Conservation (phyloP, 164 flowering plant species). For the Hamamelis virginiana region DNA sequence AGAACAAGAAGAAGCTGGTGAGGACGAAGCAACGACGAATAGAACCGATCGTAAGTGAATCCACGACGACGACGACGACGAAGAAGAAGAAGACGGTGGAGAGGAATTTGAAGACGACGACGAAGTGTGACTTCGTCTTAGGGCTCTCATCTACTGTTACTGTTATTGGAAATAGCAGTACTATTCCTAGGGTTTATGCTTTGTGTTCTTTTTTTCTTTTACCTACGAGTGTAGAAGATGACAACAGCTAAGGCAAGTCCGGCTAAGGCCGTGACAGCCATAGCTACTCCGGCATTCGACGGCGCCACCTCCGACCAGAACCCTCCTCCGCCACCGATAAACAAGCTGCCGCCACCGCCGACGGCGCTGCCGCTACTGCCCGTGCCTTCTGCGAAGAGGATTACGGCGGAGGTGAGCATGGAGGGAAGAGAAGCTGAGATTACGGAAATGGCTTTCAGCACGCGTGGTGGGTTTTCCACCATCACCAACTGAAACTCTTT, state of each 20-base stretch:
- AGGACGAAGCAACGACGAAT: slow-evolving; percentile 66
- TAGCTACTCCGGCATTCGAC: slow-evolving; percentile 24
- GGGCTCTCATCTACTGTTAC: slow-evolving; percentile 66
- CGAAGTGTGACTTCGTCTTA: slow-evolving; percentile 64
- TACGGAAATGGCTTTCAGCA: slow-evolving; percentile 5
- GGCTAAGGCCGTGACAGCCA: slow-evolving; percentile 68
- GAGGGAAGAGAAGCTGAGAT: neutral
- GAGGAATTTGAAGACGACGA: slow-evolving; percentile 37
- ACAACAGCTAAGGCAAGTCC: slow-evolving; percentile 58
- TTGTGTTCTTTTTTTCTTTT: slow-evolving; percentile 15
- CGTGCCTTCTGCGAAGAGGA: neutral
- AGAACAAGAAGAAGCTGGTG: slow-evolving; percentile 44
- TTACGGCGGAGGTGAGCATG: slow-evolving; percentile 9
- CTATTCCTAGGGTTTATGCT: slow-evolving; percentile 7
- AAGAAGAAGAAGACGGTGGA: slow-evolving; percentile 25
- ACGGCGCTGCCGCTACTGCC: slow-evolving; percentile 4
- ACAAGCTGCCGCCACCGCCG: too few species aligned
- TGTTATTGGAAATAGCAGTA: neutral
- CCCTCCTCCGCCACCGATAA: slow-evolving; percentile 21
- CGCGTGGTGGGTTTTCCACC: slow-evolving; percentile 14
- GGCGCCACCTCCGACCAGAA: slow-evolving; percentile 21
- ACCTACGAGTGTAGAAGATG: slow-evolving; percentile 58
- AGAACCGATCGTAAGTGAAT: slow-evolving; percentile 83
- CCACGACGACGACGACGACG: slow-evolving; percentile 55
- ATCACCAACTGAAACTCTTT: slow-evolving; percentile 15